phyloP scores from a whole-genome alignment of 768 basidiomycete genomes.

The Agrocybe pediades region DNA sequence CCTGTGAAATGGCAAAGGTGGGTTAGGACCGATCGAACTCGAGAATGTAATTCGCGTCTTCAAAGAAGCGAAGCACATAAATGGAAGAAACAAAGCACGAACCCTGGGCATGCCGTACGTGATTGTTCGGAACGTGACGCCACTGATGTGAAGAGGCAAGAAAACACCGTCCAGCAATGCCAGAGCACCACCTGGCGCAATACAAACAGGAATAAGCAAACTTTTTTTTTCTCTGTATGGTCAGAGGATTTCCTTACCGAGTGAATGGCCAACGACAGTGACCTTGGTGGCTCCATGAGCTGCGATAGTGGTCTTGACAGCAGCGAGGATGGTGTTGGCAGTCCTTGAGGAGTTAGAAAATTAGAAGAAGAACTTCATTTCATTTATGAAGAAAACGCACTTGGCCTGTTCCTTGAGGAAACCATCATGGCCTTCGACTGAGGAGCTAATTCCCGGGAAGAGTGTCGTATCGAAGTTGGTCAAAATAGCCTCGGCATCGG shows the following conservation, averaged over 20 bases:
- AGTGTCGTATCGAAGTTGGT: slow-evolving; percentile 34
- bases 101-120: slow-evolving; percentile 45
- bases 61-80: not conserved
- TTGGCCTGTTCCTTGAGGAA: slow-evolving; percentile 43
- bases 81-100: slow-evolving; percentile 23
- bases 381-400: slow-evolving; percentile 21
- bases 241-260: slow-evolving; percentile 27
- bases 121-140: slow-evolving; percentile 34
- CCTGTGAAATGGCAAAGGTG: slow-evolving; percentile 23
- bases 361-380: not conserved
- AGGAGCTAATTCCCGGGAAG: slow-evolving; percentile 48
- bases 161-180: slow-evolving; percentile 58
- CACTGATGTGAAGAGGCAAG: slow-evolving; percentile 50
- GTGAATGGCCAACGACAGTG: slow-evolving; percentile 48
- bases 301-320: slow-evolving; percentile 38
- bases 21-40: not conserved
- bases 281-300: slow-evolving; percentile 36
- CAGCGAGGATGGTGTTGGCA: slow-evolving; percentile 39
- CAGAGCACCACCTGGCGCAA: slow-evolving; percentile 46
- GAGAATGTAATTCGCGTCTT: not conserved
- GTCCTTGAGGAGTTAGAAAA: slow-evolving; percentile 29
- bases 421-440: slow-evolving; percentile 46
- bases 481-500: slow-evolving; percentile 37
- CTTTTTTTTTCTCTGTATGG: not conserved
- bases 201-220: not conserved